Conservation (phyloP, 192 early-diverging fungal genomes). For the Cetraspora pellucida region DNA sequence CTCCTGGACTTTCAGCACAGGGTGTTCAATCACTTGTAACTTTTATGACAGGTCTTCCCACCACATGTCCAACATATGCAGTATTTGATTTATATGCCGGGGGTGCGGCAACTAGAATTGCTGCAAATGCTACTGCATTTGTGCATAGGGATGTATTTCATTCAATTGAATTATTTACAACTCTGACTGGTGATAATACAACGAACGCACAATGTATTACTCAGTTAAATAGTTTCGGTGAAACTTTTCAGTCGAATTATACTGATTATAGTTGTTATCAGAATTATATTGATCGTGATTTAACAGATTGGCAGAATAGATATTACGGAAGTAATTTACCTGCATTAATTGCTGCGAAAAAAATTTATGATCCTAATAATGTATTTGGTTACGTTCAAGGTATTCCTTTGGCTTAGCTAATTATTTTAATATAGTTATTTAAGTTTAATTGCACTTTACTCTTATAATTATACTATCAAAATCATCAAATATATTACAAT, state of each 20-base stretch:
- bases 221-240: not conserved
- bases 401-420: conserved; percentile 32
- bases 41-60: conserved; percentile 33
- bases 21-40: conserved; percentile 25
- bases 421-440: too few relatives aligned
- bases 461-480: too few relatives aligned
- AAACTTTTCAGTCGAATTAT: not conserved
- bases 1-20: conserved; percentile 35
- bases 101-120: conserved; percentile 30
- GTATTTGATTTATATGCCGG: conserved; percentile 46
- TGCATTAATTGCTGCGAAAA: conserved; percentile 38
- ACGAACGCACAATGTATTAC: not conserved
- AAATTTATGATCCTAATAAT: conserved; percentile 38
- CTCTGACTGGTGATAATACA: conserved; percentile 24
- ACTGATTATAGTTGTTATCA: not conserved
- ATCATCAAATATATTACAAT: too few relatives aligned
- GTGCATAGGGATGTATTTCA: conserved; percentile 40
- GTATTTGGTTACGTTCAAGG: conserved; percentile 45
- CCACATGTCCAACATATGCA: conserved; percentile 1
- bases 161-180: conserved; percentile 46
- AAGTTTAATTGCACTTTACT: too few relatives aligned
- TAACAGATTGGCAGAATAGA: conserved; percentile 40
- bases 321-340: conserved; percentile 44
- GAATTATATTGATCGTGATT: conserved; percentile 49
- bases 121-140: conserved; percentile 37